Base-by-base conservation (phyloP, 1,284 basidiomycete genomes). In the Moniliella sp. region DNA sequence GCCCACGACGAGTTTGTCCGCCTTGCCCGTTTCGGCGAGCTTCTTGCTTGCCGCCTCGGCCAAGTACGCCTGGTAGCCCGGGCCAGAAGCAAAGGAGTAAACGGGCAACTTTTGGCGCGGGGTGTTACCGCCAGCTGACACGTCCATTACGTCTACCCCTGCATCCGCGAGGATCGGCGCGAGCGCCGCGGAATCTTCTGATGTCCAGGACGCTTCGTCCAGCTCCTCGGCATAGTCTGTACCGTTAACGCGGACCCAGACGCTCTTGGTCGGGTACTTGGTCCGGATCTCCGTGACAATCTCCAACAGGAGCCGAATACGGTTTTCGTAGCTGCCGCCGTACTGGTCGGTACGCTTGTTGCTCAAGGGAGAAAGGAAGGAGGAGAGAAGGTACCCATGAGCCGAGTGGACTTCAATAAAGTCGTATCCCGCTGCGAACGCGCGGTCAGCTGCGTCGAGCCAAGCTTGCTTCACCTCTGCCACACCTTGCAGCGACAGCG, bases 331-430 rank as follows among this genome's bases (percentile, higher is more conserved):
- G 3, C 35, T 39, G 11, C 55, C 55, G 14, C 55, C 55, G 36
- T 58, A 58, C 36, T 48, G 37, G 39, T 58, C 55, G 2, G 43
- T 55, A 17, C 55, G 45, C n/a, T 48, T 40, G 44, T 57, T 57
- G 25, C 41, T 39, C 12, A 57, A 27, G 1, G 53, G 53, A 8
- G 39, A 43, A 21, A 46, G 42, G 41, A 52, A 52, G 4, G 34
- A 37, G 50, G 81, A 76, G 1, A 75, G 72, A 33, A 65, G 69
- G 57, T 80, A 78, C 12, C 80, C 55, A 55, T 58, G 57, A 0
- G 54, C 47, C 4, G 28, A 31, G 41, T 57, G 61, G 12, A 60
- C 57, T 49, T 84, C 78, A 37, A 86, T 74, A 45, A 77, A 79
- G 61, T 86, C 79, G 52, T 58, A 59, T 2, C 61, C 60, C 4